A percentile compares a stretch with the other conserved stretches of the same genome.
Conservation (phyloP, 768 basidiomycete genomes). For the Lentinula guzmanii region DNA sequence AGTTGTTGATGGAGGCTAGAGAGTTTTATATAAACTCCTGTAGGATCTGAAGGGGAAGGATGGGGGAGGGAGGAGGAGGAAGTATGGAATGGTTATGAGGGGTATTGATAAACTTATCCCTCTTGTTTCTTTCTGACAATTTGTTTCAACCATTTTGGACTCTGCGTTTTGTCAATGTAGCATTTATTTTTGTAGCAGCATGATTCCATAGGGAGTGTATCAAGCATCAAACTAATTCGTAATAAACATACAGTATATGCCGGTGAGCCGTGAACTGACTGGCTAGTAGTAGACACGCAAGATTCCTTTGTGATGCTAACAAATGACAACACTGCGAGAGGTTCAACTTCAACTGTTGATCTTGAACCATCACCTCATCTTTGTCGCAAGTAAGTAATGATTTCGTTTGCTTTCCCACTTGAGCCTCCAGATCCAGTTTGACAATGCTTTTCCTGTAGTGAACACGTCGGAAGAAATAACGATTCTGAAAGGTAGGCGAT, state of each 20-base stretch:
- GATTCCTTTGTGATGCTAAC: too few species aligned
- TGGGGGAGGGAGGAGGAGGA: neutral
- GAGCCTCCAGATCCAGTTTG: too few species aligned
- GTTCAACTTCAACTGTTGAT: too few species aligned
- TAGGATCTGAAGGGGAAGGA: neutral
- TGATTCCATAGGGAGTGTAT: neutral
- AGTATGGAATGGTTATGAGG: neutral
- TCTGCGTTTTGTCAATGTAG: slow-evolving; percentile 1
- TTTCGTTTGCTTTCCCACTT: too few species aligned
- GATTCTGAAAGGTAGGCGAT: slow-evolving; percentile 25
- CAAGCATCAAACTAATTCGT: neutral
- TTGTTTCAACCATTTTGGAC: neutral
- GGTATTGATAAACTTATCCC: neutral
- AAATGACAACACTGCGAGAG: too few species aligned
- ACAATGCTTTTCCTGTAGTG: slow-evolving; percentile 9
- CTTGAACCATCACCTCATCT: neutral
- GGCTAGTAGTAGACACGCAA: too few species aligned
- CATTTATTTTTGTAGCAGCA: slow-evolving; percentile 2
- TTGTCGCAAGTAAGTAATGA: neutral
- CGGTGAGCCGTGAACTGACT: too few species aligned
- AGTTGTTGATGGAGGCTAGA: slow-evolving; percentile 30
- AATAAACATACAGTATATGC: too few species aligned
- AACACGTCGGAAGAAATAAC: slow-evolving; percentile 30
- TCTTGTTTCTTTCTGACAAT: neutral
- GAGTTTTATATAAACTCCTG: slow-evolving; percentile 30